phyloP scores from a whole-genome alignment of 169 alveolate genomes.

The Eimeria falciformis region DNA sequence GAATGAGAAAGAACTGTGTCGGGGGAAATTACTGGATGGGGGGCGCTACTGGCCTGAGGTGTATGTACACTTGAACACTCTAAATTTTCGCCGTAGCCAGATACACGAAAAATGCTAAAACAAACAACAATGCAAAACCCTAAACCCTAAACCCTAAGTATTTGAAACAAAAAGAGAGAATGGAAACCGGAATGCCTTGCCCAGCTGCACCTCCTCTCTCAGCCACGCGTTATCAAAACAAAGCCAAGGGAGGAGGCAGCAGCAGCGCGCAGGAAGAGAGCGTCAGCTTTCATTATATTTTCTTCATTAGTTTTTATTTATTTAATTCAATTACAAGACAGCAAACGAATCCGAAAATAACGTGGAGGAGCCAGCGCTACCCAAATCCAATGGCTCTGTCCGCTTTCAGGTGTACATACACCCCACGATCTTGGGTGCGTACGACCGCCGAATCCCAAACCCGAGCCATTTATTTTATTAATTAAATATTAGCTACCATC shows the following conservation, averaged over 20 bases:
- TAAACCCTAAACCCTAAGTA: background rate
- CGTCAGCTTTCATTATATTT: background rate
- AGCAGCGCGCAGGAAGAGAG: background rate
- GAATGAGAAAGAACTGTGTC: background rate
- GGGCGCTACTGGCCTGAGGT: background rate
- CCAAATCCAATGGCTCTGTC: background rate
- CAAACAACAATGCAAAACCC: background rate
- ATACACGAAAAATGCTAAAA: background rate
- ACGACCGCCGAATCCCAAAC: background rate
- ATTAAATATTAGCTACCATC: too few relatives aligned
- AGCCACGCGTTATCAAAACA: background rate
- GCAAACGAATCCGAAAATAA: background rate
- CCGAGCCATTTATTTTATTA: background rate
- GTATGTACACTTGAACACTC: background rate
- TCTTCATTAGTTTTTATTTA: background rate
- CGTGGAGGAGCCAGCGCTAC: background rate
- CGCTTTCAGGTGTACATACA: background rate
- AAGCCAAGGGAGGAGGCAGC: background rate
- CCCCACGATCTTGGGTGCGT: background rate
- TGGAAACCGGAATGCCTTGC: background rate
- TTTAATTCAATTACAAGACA: slow-evolving; percentile 1
- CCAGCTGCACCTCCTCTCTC: background rate
- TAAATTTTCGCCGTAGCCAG: background rate
- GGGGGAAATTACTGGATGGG: background rate
- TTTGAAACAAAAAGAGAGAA: background rate